A percentile compares a stretch with the other conserved stretches of the same genome.
These are phyloP conservation scores for Phytophthora hibernalis DNA, from an alignment of 352 stramenopile species.

Conservation along the genomic window DNA sequence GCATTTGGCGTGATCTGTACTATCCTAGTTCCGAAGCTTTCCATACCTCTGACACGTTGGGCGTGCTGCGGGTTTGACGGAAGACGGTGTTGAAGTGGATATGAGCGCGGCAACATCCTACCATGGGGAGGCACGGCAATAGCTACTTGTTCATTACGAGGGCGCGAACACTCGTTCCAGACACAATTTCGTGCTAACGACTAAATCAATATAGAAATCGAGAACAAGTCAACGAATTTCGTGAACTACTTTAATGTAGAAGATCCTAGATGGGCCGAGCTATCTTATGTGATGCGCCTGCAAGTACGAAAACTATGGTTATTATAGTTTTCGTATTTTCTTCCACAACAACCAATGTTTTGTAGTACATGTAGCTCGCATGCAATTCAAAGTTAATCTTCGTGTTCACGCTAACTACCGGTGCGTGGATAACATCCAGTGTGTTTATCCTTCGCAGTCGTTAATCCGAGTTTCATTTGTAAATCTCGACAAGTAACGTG, in stretches of 20 bases:
- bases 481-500: background rate
- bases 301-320: too few relatives aligned
- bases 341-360: too few relatives aligned
- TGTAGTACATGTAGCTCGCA: too few relatives aligned
- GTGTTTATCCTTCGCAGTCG: background rate
- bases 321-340: too few relatives aligned
- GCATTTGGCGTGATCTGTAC: background rate
- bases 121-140: background rate
- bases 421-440: too few relatives aligned
- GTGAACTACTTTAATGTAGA: too few relatives aligned
- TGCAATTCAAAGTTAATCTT: too few relatives aligned
- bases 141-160: background rate
- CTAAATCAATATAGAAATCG: background rate
- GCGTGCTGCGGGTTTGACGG: background rate
- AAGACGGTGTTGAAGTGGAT: background rate
- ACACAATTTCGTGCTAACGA: background rate
- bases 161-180: background rate
- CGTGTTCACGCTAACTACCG: too few relatives aligned
- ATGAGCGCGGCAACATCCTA: background rate
- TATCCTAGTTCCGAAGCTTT: background rate
- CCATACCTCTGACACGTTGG: background rate
- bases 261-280: too few relatives aligned
- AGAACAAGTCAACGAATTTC: too few relatives aligned
- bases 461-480: constrained; percentile 1
- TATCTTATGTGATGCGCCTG: too few relatives aligned